A percentile compares a stretch with the other conserved stretches of the same genome.
Evolutionary conservation across 768 basidiomycete genomes (phyloP).

Genomic region (Paxillus involutus): DNA sequence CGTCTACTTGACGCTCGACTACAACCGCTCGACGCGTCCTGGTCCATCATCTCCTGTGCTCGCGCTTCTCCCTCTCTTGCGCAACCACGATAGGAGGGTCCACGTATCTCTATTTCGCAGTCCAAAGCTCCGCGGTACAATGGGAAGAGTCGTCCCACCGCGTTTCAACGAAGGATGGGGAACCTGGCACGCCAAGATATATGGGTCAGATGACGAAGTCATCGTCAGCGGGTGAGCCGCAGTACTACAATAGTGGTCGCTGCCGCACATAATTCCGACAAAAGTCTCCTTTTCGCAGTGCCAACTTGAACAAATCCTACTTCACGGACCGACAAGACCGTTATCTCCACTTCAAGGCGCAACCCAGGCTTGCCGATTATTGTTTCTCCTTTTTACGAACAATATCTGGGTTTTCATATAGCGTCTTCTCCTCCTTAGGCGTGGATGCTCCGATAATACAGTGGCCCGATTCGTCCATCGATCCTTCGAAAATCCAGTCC

Average conservation of each 20-base stretch:
- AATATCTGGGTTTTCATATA: conserved; percentile 72
- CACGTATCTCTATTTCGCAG: conserved; percentile 84
- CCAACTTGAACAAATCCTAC: conserved; percentile 91
- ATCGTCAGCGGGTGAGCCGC: conserved; percentile 84
- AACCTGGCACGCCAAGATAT: conserved; percentile 97
- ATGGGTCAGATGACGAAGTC: conserved; percentile 89
- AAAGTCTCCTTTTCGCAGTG: conserved; percentile 45
- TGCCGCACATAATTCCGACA: conserved; percentile 3
- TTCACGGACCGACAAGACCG: conserved; percentile 96
- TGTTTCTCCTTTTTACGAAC: conserved; percentile 75
- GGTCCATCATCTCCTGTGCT: conserved; percentile 67
- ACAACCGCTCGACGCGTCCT: conserved; percentile 75
- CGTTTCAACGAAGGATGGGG: conserved; percentile 99
- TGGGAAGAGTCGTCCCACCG: conserved; percentile 79
- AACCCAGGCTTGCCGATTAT: conserved; percentile 73
- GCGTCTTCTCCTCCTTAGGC: conserved; percentile 31
- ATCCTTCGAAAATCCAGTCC: conserved; percentile 69
- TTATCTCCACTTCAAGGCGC: conserved; percentile 71
- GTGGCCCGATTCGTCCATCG: conserved; percentile 66
- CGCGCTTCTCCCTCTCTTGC: conserved; percentile 69
- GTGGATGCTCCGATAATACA: conserved; percentile 50
- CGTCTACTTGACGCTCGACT: conserved; percentile 75
- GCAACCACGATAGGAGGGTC: conserved; percentile 70
- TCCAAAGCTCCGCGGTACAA: conserved; percentile 75
- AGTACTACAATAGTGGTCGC: not conserved